Base-by-base conservation (phyloP, 345 rosid genomes). In the Salix suchowensis region DNA sequence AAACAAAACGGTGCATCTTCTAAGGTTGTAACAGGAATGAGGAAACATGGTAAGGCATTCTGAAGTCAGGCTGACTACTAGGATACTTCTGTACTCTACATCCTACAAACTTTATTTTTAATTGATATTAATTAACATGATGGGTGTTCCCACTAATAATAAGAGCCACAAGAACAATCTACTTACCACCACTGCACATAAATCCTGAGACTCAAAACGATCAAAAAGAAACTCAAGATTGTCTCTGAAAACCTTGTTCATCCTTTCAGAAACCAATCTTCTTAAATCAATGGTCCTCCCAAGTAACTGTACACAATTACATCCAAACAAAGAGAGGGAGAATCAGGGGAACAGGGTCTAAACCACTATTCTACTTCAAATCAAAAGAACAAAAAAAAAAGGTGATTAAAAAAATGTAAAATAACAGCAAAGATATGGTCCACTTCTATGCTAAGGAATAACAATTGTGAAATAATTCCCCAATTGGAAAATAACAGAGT, bases 201-300 rank as follows among this genome's bases (percentile, higher is more conserved):
- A 78, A 84, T 96, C 98, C 64, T 96, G 98, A 60, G 97, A 96
- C 89, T 93, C 98, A 67, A 96, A 96, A 68, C 97, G 97, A 66
- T 96, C 97, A 77, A 96, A 91, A 34, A 96, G 92, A 84, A 96
- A 96, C 86, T 96, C 99, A 2, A 96, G 88, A 82, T 96, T 96
- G 84, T 96, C 99, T 85, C 99, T 93, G 84, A 92, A 93, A 73
- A 84, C 83, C 89, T 90, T 96, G 78, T 96, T 96, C 97, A 96
- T 88, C 82, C 97, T 80, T 84, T 91, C 94, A 71, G 97, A 80
- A 48, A 96, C 89, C 84, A 96, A 83, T 74, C 97, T 93, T 88
- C 98, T 91, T 84, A 96, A 84, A 84, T 96, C 83, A 82, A 96
- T 83, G 54, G 91, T 89, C 92, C 99, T 93, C 79, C 99, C 99